Percentiles rank a stretch among this genome's conserved stretches.
phyloP scores from a whole-genome alignment of 1,139 yeast species.

The Blastobotrys ciferrii region DNA sequence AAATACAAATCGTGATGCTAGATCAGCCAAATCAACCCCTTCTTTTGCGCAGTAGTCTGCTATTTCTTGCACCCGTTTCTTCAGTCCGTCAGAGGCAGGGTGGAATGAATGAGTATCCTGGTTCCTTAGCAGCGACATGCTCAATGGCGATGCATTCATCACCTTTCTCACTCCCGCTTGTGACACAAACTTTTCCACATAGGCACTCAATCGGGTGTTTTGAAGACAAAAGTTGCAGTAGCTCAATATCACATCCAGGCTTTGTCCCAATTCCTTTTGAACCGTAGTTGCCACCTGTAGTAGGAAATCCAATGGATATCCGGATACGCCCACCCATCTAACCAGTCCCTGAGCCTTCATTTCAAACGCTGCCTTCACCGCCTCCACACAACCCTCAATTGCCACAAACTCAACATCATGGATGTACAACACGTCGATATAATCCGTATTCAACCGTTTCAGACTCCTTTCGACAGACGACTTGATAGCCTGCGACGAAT shows the following conservation, averaged over 20 bases:
- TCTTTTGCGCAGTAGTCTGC: slow-evolving; percentile 46
- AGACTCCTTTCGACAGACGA: slow-evolving; percentile 65
- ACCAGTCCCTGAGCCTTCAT: slow-evolving; percentile 66
- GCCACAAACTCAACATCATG: slow-evolving; percentile 87
- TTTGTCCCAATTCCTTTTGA: slow-evolving; percentile 40
- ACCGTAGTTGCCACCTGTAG: slow-evolving; percentile 42
- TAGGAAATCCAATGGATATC: slow-evolving; percentile 77
- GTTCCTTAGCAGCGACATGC: slow-evolving; percentile 80
- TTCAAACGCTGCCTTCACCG: slow-evolving; percentile 55
- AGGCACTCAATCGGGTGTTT: slow-evolving; percentile 56
- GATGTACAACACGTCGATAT: slow-evolving; percentile 76
- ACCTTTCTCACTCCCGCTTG: slow-evolving; percentile 58
- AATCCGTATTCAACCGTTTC: slow-evolving; percentile 58
- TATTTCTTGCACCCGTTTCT: slow-evolving; percentile 51
- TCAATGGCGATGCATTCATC: slow-evolving; percentile 78
- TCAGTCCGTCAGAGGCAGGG: slow-evolving; percentile 69
- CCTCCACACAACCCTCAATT: slow-evolving; percentile 54
- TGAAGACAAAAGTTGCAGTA: slow-evolving; percentile 85
- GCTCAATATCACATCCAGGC: slow-evolving; percentile 71
- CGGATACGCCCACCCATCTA: slow-evolving; percentile 72
- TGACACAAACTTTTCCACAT: slow-evolving; percentile 48
- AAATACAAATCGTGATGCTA: slow-evolving; percentile 76
- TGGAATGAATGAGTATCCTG: slow-evolving; percentile 72
- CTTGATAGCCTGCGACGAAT: slow-evolving; percentile 57
- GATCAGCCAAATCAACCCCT: slow-evolving; percentile 67